Conservation (phyloP, 2,329 filamentous ascomycete genomes). For the Colletotrichum sublineola region DNA sequence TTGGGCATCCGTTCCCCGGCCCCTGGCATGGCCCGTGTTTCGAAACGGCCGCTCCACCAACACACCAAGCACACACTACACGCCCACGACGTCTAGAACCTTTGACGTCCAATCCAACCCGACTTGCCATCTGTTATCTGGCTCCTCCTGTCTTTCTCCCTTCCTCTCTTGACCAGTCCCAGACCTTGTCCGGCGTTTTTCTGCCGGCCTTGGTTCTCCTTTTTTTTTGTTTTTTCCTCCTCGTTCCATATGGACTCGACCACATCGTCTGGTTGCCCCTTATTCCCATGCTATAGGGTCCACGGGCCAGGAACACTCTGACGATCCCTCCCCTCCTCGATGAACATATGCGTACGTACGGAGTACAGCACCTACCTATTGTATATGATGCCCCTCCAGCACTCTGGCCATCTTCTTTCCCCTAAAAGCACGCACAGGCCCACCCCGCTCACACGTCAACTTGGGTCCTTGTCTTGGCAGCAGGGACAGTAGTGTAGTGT, state of each 20-base stretch:
- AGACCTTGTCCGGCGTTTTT: background rate
- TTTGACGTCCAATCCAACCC: slow-evolving; percentile 34
- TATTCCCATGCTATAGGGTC: slow-evolving; percentile 3
- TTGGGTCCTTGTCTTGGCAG: slow-evolving; percentile 35
- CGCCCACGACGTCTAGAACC: slow-evolving; percentile 19
- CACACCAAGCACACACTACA: background rate
- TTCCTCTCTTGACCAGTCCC: slow-evolving; percentile 7
- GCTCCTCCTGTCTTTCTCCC: slow-evolving; percentile 5
- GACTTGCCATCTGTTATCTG: slow-evolving; percentile 10
- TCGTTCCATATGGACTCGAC: slow-evolving; percentile 1
- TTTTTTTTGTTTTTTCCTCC: background rate
- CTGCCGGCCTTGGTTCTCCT: background rate
- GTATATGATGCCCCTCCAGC: slow-evolving; percentile 2
- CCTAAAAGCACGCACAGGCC: slow-evolving; percentile 25
- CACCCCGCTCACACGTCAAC: slow-evolving; percentile 16
- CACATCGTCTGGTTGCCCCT: background rate
- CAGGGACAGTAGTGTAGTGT: background rate
- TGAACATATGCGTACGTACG: background rate
- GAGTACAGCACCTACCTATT: background rate
- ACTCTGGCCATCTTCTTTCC: background rate
- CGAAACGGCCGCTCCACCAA: slow-evolving; percentile 25
- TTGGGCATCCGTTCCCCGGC: slow-evolving; percentile 32
- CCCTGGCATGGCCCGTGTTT: slow-evolving; percentile 40
- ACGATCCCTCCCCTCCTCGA: slow-evolving; percentile 11
- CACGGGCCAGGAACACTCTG: slow-evolving; percentile 8